These are phyloP conservation scores for Hirsutella rhossiliensis DNA, from an alignment of 2,329 filamentous ascomycete species.

Conservation along the genomic window DNA sequence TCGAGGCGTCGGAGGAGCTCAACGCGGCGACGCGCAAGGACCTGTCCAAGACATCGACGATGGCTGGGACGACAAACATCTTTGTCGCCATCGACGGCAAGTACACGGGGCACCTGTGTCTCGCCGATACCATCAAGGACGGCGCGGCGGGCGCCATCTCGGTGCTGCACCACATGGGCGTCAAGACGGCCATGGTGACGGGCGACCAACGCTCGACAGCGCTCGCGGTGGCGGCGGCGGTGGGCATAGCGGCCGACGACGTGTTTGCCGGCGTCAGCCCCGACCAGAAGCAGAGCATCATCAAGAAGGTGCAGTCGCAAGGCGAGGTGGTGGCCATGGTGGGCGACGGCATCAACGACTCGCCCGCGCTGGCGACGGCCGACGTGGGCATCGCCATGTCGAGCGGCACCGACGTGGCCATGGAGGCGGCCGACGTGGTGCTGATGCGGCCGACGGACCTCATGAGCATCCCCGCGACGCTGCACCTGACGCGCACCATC, in stretches of 20 bases:
- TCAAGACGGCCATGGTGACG: conserved; percentile 84
- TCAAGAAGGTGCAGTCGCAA: conserved; percentile 60
- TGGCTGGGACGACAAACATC: conserved; percentile 68
- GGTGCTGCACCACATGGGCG: conserved; percentile 72
- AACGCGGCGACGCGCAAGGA: conserved; percentile 26
- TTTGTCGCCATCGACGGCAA: conserved; percentile 76
- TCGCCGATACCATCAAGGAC: conserved; percentile 85
- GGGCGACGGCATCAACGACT: conserved; percentile 97
- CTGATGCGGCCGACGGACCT: conserved; percentile 89
- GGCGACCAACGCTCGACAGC: conserved; percentile 84
- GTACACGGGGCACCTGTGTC: conserved; percentile 72
- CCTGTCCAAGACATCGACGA: conserved; percentile 17
- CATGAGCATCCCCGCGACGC: conserved; percentile 80
- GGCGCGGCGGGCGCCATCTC: conserved; percentile 70
- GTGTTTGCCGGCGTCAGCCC: conserved; percentile 85
- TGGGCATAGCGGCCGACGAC: conserved; percentile 65
- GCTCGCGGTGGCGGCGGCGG: conserved; percentile 65
- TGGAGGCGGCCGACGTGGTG: conserved; percentile 93
- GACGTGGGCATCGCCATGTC: conserved; percentile 88
- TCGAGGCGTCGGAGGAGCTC: conserved; percentile 49
- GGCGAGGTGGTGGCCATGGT: conserved; percentile 90
- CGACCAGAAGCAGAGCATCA: conserved; percentile 79
- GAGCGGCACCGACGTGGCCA: conserved; percentile 89
- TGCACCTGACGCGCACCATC: conserved; percentile 72
- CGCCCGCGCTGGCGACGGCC: conserved; percentile 83